Evolutionary conservation across 1,284 basidiomycete genomes (phyloP).

Genomic region (Microbotryum violaceum): DNA sequence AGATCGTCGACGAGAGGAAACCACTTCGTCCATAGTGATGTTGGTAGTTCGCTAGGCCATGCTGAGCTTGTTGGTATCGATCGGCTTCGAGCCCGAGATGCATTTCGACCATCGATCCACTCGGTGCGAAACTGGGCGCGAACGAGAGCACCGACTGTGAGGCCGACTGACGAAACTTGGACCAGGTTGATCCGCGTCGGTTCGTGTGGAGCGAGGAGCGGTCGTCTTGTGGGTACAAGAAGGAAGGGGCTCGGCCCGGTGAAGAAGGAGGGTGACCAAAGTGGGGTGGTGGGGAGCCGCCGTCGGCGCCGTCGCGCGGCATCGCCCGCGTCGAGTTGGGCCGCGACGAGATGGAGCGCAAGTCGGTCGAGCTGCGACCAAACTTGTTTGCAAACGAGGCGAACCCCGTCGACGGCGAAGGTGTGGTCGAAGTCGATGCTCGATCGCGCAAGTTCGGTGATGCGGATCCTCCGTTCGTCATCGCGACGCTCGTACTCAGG

Average conservation of each 20-base stretch:
- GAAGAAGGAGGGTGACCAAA: conserved; percentile 5
- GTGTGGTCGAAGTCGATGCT: conserved; percentile 34
- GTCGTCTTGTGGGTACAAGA: neutral
- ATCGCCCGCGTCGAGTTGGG: conserved; percentile 15
- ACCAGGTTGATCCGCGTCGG: conserved; percentile 22
- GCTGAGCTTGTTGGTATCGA: too few species aligned
- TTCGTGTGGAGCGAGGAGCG: conserved; percentile 20
- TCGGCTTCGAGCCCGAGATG: conserved; percentile 37
- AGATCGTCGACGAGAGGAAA: conserved; percentile 2
- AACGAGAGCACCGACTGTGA: conserved; percentile 36
- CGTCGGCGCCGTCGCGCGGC: conserved; percentile 15
- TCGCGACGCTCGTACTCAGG: too few species aligned
- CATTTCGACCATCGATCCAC: conserved; percentile 44
- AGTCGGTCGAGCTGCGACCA: conserved; percentile 24
- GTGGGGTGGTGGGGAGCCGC: conserved; percentile 19
- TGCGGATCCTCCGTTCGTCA: too few species aligned
- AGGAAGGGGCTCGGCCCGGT: conserved; percentile 8
- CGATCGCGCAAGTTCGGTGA: conserved; percentile 19
- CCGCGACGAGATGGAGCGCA: conserved; percentile 21
- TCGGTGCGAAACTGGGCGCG: conserved; percentile 40
- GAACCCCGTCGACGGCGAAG: conserved; percentile 16
- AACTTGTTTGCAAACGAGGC: conserved; percentile 19
- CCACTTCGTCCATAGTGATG: too few species aligned
- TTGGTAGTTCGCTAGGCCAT: too few species aligned
- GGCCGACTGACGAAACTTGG: conserved; percentile 29